phyloP scores from a whole-genome alignment of 78 protist genomes.

The Dictyostelium capitatum region DNA sequence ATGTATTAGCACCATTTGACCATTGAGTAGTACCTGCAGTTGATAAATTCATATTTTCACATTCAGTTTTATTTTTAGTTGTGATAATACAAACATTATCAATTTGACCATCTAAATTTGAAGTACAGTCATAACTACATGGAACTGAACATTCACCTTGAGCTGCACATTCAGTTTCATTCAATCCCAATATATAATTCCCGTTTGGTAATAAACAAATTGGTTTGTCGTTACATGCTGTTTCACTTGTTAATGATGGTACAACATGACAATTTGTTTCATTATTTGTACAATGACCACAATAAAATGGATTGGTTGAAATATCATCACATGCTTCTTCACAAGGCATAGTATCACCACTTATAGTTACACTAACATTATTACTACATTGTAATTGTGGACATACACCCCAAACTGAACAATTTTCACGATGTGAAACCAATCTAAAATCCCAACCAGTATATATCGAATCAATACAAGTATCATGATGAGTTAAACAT shows the following conservation, averaged over 20 bases:
- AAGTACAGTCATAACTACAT: not conserved
- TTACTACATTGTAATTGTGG: not conserved
- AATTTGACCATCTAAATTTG: not conserved
- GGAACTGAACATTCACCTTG: not conserved
- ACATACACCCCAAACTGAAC: not conserved
- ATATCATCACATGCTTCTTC: not conserved
- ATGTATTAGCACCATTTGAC: not conserved
- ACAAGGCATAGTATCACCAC: not conserved
- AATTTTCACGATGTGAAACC: not conserved
- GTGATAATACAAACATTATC: not conserved
- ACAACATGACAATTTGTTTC: not conserved
- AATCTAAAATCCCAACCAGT: not conserved
- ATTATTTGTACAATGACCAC: not conserved
- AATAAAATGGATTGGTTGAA: not conserved
- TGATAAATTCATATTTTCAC: not conserved
- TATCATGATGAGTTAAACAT: slow-evolving; percentile 6
- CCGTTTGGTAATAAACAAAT: slow-evolving; percentile 11
- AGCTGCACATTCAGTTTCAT: not conserved
- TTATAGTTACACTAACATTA: not conserved
- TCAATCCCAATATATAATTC: not conserved
- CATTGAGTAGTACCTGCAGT: not conserved
- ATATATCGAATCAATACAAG: not conserved
- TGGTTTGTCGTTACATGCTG: not conserved
- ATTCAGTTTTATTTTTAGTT: not conserved
- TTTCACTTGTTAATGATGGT: not conserved